phyloP scores from a whole-genome alignment of 2,329 filamentous ascomycete genomes.

The Neonectria ditissima region DNA sequence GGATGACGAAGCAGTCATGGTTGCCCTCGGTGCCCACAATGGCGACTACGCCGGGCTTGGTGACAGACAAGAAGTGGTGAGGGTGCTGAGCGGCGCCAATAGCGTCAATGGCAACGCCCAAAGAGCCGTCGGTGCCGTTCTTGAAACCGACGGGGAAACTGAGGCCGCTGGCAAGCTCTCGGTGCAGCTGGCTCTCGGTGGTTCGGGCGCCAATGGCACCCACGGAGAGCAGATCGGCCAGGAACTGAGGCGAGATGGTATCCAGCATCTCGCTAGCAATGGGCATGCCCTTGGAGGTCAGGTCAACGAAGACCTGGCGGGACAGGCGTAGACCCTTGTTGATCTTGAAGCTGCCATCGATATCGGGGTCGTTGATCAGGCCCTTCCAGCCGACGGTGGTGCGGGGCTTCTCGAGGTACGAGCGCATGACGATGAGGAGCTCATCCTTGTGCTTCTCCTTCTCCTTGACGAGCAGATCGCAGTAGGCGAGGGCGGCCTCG shows the following conservation, averaged over 20 bases:
- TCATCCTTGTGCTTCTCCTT: constrained; percentile 92
- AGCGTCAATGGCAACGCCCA: constrained; percentile 92
- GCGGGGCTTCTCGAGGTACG: constrained; percentile 97
- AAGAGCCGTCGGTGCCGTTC: constrained; percentile 94
- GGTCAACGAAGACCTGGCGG: constrained; percentile 90
- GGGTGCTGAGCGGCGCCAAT: constrained; percentile 92
- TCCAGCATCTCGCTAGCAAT: constrained; percentile 98
- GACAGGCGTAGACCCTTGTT: constrained; percentile 94
- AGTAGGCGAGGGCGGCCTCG: constrained; percentile 90
- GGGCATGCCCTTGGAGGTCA: constrained; percentile 93
- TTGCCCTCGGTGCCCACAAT: constrained; percentile 96
- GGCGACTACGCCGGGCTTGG: constrained; percentile 93
- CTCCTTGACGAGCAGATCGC: constrained; percentile 81
- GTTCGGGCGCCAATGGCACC: constrained; percentile 96
- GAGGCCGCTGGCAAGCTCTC: constrained; percentile 91
- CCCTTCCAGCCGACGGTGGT: constrained; percentile 99
- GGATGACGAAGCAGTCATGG: constrained; percentile 96
- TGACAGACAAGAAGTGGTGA: constrained; percentile 97
- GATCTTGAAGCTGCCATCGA: constrained; percentile 98
- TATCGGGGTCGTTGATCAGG: constrained; percentile 97
- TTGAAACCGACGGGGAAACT: constrained; percentile 99
- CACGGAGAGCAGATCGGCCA: constrained; percentile 90
- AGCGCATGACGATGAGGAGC: constrained; percentile 95
- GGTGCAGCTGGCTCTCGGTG: constrained; percentile 94
- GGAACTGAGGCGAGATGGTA: constrained; percentile 96